Evolutionary conservation across 495 filamentous ascomycete species (phyloP), one percentile per base, ranked within the genome.

Genomic region (Pyronema omphalodes): DNA sequence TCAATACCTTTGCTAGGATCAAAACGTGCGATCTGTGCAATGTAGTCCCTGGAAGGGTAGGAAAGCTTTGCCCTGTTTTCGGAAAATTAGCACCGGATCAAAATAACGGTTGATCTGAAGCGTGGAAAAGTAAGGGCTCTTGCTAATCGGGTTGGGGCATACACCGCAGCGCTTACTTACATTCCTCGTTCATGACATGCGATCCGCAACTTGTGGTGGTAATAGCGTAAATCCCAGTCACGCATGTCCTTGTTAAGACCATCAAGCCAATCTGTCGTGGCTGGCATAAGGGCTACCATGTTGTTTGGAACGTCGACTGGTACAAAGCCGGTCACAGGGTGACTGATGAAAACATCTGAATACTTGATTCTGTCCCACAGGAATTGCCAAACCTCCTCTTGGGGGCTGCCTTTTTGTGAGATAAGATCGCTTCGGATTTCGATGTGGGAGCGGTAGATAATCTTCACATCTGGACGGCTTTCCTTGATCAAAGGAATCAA

Each of bases 231-330:
- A 62, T 89, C 82, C 81, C 81, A 88, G 11, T 78, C 73, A 53
- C 74, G 75, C 62, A 94, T 73, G 36, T 71, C 60, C 65, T 94
- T 94, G 69, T 93, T 94, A 56, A 93, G 64, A 4, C 87, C 87
- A 67, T 94, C 87, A 34, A 93, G 72, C 78, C 86, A 93, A 61
- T 93, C 86, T 0, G 87, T 93, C 1, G 84, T 81, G 11, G 87
- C 86, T 7, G 84, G 86, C 70, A 89, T 74, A 62, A 87, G 87
- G 6, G 77, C 78, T 1, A 93, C 82, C 58, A 75, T 82, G 36
- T 81, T 68, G 1, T 66, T 64, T 7, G 81, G 77, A 11, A 94
- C 80, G 55, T 71, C 75, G 7, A 70, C 60, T 0, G 87, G 87
- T 36, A 94, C 84, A 57, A 94, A 93, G 34, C 69, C 68, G 29